phyloP scores from a whole-genome alignment of 2,329 filamentous ascomycete species.

The Neopestalotiopsis sp. region DNA sequence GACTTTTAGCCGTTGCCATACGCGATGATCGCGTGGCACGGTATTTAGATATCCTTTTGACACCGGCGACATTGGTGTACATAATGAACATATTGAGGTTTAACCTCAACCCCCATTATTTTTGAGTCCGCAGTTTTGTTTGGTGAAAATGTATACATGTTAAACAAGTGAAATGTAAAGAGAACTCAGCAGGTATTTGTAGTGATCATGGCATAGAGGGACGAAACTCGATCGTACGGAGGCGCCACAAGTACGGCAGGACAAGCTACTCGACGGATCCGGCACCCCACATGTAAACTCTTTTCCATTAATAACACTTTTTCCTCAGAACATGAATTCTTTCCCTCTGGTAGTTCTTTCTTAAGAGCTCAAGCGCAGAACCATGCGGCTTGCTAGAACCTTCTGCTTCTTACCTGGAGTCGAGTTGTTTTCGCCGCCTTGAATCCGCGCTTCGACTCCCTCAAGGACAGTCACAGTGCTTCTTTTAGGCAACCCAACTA shows the following conservation, averaged over 20 bases:
- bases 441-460: constrained; percentile 15
- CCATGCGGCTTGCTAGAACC: constrained; percentile 24
- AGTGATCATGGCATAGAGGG: too few relatives aligned
- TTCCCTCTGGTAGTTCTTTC: not conserved
- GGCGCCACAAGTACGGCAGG: too few relatives aligned
- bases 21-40: not conserved
- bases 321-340: not conserved
- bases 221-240: too few relatives aligned
- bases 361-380: constrained; percentile 9
- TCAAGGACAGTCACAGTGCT: too few relatives aligned
- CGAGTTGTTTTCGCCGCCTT: constrained; percentile 30
- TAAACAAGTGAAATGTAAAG: too few relatives aligned
- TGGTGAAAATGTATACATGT: too few relatives aligned
- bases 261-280: too few relatives aligned
- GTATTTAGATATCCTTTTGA: not conserved
- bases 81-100: not conserved
- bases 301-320: not conserved
- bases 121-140: too few relatives aligned
- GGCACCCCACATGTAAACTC: not conserved
- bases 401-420: constrained; percentile 19
- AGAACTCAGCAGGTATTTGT: too few relatives aligned
- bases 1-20: constrained; percentile 23
- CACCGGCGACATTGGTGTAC: constrained; percentile 1
- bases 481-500: too few relatives aligned
- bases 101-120: too few relatives aligned